Base-by-base conservation (phyloP, 768 basidiomycete genomes). In the Kwoniella newhampshirensis region DNA sequence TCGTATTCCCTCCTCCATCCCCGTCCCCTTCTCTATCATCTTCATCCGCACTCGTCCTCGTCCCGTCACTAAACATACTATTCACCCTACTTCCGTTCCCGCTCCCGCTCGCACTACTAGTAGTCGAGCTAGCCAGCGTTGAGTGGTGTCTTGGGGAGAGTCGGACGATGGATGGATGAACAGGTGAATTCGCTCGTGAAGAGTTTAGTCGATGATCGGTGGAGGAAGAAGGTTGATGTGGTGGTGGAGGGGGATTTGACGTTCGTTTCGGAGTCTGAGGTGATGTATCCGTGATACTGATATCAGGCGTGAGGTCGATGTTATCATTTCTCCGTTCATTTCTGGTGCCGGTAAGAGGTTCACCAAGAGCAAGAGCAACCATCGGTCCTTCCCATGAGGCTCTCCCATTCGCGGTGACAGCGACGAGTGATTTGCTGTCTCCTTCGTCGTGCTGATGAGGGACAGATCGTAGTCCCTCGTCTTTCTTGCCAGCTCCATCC, bases 1-100 rank as follows among this genome's bases (percentile, higher is more conserved):
- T 71, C 20, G 37, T 40, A 53, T 52, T 64, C 6, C 40, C 30
- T 18, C 39, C 51, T 18, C 42, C n/a, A 32, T 59, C 40, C 21
- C 36, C 13, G 45, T 25, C 42, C 50, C 25, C 43, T 47, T 32
- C 20, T 43, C 18, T 36, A 25, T 21, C 36, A 32, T 53, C 28
- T 13, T 27, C 28, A 44, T 32, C 27, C 18, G 42, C 44, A 52
- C 47, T 41, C 4, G 18, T 42, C 5, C 48, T 39, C 42, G 25
- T 27, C n/a, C 23, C 12, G 21, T 21, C 26, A 17, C 43, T 36
- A 3, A n/a, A 32, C 39, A 18, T 48, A 41, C 44, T 11, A n/a
- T 23, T 39, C 12, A 26, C 23, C 37, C 23, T 46, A 20, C 23
- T 52, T 1, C 57, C 54, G 21, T 37, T 50, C 13, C 57, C 43